phyloP scores from a whole-genome alignment of 768 basidiomycete genomes.

The Termitomyces bulborhizus region DNA sequence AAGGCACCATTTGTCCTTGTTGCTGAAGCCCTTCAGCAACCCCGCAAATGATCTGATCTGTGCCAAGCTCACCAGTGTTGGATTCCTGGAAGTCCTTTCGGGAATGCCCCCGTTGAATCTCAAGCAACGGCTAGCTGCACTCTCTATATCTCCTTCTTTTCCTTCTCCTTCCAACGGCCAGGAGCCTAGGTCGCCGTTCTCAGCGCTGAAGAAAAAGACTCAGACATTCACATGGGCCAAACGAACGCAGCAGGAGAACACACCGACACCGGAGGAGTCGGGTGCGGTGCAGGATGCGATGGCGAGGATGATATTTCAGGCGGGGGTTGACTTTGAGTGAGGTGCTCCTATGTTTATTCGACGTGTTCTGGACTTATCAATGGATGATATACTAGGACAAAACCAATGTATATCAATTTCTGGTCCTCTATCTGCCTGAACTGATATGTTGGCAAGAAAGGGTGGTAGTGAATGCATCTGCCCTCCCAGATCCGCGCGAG shows the following conservation, averaged over 20 bases:
- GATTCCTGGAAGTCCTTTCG: slow-evolving; percentile 12
- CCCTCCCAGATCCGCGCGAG: slow-evolving; percentile 71
- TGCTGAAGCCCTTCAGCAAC: neutral
- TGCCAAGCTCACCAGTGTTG: slow-evolving; percentile 2
- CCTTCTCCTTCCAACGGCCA: slow-evolving; percentile 30
- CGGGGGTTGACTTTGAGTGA: slow-evolving; percentile 87
- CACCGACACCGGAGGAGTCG: slow-evolving; percentile 38
- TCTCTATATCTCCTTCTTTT: slow-evolving; percentile 46
- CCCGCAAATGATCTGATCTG: neutral
- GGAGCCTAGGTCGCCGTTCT: slow-evolving; percentile 17
- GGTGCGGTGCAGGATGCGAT: slow-evolving; percentile 64
- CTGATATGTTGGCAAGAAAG: slow-evolving; percentile 30
- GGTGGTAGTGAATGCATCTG: slow-evolving; percentile 80
- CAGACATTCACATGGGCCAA: slow-evolving; percentile 45
- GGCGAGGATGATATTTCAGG: slow-evolving; percentile 74
- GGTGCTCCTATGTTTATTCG: slow-evolving; percentile 19
- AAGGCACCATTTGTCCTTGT: neutral
- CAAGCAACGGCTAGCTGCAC: slow-evolving; percentile 62
- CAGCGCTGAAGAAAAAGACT: slow-evolving; percentile 24
- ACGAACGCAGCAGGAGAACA: slow-evolving; percentile 22
- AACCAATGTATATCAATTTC: slow-evolving; percentile 67
- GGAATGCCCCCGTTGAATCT: slow-evolving; percentile 35
- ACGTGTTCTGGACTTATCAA: neutral
- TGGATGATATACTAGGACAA: slow-evolving; percentile 46
- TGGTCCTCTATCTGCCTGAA: slow-evolving; percentile 1